phyloP scores from a whole-genome alignment of 73 alveolate species.

The Paramecium primaurelia region DNA sequence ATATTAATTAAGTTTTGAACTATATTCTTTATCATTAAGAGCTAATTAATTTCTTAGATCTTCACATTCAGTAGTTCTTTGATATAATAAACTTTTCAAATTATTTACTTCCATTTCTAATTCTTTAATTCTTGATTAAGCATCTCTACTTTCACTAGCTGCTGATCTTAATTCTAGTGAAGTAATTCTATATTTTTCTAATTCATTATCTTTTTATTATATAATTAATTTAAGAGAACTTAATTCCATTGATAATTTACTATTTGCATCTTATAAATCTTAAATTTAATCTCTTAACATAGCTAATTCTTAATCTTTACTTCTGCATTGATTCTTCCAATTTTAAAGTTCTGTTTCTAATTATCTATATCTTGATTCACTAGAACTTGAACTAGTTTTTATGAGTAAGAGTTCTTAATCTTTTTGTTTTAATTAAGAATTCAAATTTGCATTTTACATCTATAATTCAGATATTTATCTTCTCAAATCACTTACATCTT shows the following conservation, averaged over 20 bases:
- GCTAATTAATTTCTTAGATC: not conserved
- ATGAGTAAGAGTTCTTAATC: not conserved
- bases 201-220: not conserved
- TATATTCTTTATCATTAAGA: not conserved
- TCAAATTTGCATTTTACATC: not conserved
- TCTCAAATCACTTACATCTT: not conserved
- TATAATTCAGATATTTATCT: not conserved
- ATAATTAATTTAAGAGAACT: not conserved
- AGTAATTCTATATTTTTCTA: not conserved
- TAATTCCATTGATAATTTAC: not conserved
- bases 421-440: not conserved
- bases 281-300: not conserved
- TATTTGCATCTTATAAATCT: not conserved
- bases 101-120: not conserved
- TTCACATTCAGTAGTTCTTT: conserved; percentile 36
- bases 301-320: not conserved
- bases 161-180: not conserved
- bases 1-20: not conserved
- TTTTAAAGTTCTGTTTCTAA: not conserved
- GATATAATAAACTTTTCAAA: not conserved
- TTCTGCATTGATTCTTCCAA: not conserved
- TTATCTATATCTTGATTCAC: not conserved
- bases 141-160: conserved; percentile 4
- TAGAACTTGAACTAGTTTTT: not conserved
- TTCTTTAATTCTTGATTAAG: not conserved